Conservation (phyloP, 2,329 filamentous ascomycete genomes). For the Sporothrix mexicana region DNA sequence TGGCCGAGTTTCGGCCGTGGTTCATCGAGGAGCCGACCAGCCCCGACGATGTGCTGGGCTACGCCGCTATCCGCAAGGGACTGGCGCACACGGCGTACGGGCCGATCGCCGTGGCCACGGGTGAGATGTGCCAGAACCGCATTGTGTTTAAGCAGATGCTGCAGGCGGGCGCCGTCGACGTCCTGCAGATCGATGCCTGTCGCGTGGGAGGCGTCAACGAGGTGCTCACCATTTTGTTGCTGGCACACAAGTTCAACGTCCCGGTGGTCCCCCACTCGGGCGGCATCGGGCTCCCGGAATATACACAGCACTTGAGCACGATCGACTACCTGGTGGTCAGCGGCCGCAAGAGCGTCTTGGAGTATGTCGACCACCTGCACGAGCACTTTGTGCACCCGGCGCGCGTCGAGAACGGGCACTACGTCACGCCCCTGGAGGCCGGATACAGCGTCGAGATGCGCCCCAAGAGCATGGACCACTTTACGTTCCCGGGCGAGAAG, state of each 20-base stretch:
- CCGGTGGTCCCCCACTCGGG: conserved; percentile 89
- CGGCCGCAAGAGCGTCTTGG: conserved; percentile 74
- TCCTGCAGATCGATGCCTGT: conserved; percentile 92
- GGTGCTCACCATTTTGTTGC: conserved; percentile 82
- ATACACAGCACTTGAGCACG: conserved; percentile 89
- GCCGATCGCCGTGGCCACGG: conserved; percentile 80
- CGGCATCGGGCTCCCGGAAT: conserved; percentile 88
- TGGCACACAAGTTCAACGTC: conserved; percentile 80
- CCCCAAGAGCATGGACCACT: conserved; percentile 81
- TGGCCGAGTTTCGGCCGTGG: conserved; percentile 84
- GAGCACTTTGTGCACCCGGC: conserved; percentile 89
- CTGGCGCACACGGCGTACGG: conserved; percentile 65
- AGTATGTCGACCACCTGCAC: conserved; percentile 92
- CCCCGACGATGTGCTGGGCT: conserved; percentile 86
- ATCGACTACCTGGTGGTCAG: conserved; percentile 91
- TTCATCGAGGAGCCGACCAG: conserved; percentile 95
- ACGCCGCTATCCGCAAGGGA: conserved; percentile 82
- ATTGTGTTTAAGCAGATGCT: conserved; percentile 94
- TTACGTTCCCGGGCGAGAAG: conserved; percentile 74
- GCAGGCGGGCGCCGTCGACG: conserved; percentile 77
- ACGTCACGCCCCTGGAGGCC: conserved; percentile 80
- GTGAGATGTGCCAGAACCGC: conserved; percentile 95
- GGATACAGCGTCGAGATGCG: conserved; percentile 97
- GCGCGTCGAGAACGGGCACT: conserved; percentile 82
- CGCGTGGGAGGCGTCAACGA: conserved; percentile 90